Base-by-base conservation (phyloP, 495 filamentous ascomycete genomes). In the Aspergillus egyptiacus region DNA sequence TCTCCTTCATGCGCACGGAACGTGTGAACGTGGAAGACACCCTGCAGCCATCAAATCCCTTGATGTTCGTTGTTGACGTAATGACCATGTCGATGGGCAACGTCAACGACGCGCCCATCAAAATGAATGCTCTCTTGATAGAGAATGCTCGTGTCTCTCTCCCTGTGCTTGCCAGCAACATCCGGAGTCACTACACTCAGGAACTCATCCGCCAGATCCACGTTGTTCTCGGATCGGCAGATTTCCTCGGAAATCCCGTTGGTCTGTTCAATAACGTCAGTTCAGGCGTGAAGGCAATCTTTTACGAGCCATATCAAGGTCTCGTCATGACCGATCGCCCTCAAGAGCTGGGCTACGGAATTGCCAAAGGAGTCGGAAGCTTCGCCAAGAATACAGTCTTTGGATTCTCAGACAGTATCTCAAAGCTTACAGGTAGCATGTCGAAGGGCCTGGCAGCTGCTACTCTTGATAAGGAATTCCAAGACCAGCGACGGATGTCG, bases 51-150 rank as follows among this genome's bases (percentile, higher is more conserved):
- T 82, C 80, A 5, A 97, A 95, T 56, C 93, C 93, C 1, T 69
- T 98, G 67, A 95, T 96, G 90, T 97, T 96, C 72, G 86, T 96
- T 62, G 81, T 98, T 64, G 96, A 98, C 63, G 86, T 96, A 57
- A 82, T 98, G 75, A 96, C 93, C 15, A 98, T 98, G 93, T 95
- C 93, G 9, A 88, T 98, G 57, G 93, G 93, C 43, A 98, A 98
- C 59, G 84, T 98, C 73, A 98, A 97, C 59, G 93, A 98, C 65
- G 93, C 93, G 13, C 93, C 93, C 0, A 79, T 98, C 20, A 81
- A 89, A 34, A 78, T 97, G 50, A 97, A 96, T 55, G 87, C 93
- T 10, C 70, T 98, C 25, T 87, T 98, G 78, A 71, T 98, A 9
- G 93, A 97, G 64, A 98, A 98, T 58, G 90, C 89, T 20, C 86